Percentiles rank a stretch among this genome's conserved stretches.
Evolutionary conservation across 2,329 filamentous ascomycete species (phyloP).

Genomic region (Cordyceps cicadae): DNA sequence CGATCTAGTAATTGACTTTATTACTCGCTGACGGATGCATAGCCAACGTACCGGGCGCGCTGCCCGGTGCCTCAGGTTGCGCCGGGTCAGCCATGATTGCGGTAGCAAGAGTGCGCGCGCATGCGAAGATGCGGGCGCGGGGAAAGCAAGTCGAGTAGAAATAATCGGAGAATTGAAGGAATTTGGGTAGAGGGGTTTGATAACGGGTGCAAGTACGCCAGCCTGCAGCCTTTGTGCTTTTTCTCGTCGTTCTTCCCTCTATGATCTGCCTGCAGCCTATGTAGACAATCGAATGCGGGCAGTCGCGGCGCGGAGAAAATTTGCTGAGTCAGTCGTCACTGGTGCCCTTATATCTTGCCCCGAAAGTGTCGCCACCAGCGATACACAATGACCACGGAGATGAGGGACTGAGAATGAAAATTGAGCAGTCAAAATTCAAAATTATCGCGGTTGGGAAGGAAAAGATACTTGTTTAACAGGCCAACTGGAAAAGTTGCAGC

Average conservation of each 20-base stretch:
- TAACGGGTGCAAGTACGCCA: background rate
- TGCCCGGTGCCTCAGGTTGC: constrained; percentile 26
- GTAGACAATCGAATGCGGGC: constrained; percentile 18
- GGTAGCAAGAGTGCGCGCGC: constrained; percentile 15
- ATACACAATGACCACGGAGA: constrained; percentile 31
- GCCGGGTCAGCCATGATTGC: constrained; percentile 34
- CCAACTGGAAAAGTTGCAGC: background rate
- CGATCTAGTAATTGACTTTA: background rate
- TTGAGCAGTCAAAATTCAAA: constrained; percentile 16
- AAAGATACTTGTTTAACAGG: background rate
- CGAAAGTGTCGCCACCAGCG: constrained; percentile 26
- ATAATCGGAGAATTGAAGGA: background rate
- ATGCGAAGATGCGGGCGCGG: constrained; percentile 14
- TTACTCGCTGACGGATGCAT: background rate
- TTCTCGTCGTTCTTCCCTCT: background rate
- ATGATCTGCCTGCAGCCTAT: background rate
- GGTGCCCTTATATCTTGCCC: constrained; percentile 34
- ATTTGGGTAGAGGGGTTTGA: background rate
- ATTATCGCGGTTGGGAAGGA: background rate
- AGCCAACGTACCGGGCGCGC: constrained; percentile 27
- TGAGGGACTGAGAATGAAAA: constrained; percentile 17
- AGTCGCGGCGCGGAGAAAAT: constrained; percentile 28
- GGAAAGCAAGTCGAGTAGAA: constrained; percentile 6
- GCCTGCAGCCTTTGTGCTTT: background rate
- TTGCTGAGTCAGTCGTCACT: constrained; percentile 32